Base-by-base conservation (phyloP, 2,329 filamentous ascomycete species). In the Beauveria brongniartii region DNA sequence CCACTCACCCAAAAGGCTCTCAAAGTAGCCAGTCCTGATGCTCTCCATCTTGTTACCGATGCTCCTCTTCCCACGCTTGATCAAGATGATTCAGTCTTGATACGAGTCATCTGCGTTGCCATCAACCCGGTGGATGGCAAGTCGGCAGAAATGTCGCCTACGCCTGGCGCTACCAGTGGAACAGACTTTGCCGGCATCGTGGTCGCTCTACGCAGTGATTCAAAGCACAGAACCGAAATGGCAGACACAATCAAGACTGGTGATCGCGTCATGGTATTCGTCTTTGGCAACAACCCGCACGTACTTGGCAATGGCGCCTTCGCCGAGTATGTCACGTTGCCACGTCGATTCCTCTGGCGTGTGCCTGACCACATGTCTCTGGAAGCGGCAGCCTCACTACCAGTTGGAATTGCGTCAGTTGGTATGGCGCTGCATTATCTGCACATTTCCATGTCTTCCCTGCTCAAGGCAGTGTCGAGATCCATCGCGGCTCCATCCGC, bases 41-140 rank as follows among this genome's bases (percentile, higher is more conserved):
- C 30, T 5, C 22, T 53, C 10, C 4, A 37, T 9, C 30, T 53
- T 10, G 6, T 22, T 5, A 16, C 30, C 0, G n/a, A 53, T 1
- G 50, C 50, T 5, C 12, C 50, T 16, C 3, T 40, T 1, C 50
- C 30, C 20, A 12, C 10, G 2, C 30, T 52, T 14, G 30, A 1
- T 3, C n/a, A 16, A 0, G n/a, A 53, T 24, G 34, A 53, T 18
- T 22, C 30, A 5, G 52, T 44, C 24, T 18, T 57, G 24, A 48
- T 61, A 16, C 43, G 51, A 28, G 28, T 50, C 5, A 34, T 34
- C 22, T 30, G n/a, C 16, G 59, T 61, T n/a, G 59, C 41, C 20
- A 44, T 61, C 40, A 61, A 61, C 22, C 59, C 59, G 10, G 54
- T 44, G 5, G 59, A 61, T 18, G 54, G 54, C 59, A 61, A 61